Conservation (phyloP, 352 stramenopile genomes). For the Phytophthora chlamydospora region DNA sequence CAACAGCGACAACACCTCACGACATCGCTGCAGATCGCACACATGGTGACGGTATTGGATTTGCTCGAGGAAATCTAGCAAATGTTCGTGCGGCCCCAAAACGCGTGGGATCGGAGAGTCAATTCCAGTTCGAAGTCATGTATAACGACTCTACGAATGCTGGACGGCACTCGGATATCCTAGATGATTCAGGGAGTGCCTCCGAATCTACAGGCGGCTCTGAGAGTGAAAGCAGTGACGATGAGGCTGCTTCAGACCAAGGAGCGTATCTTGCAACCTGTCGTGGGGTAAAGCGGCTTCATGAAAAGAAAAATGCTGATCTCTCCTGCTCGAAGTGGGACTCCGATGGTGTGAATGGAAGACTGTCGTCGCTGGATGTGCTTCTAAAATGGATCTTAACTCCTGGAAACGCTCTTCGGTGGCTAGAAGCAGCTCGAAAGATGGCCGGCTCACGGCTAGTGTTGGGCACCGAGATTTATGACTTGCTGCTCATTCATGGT, state of each 20-base stretch:
- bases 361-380: slow-evolving; percentile 14
- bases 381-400: slow-evolving; percentile 16
- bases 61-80: too few species aligned
- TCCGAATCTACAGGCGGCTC: background rate
- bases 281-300: background rate
- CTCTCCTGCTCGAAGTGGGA: slow-evolving; percentile 13
- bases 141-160: too few species aligned
- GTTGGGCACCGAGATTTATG: slow-evolving; percentile 16
- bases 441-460: background rate
- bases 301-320: background rate
- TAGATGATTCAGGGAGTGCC: too few species aligned
- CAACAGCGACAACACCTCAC: background rate
- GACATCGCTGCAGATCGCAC: too few species aligned
- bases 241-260: background rate
- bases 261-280: background rate
- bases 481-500: slow-evolving; percentile 10
- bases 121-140: too few species aligned
- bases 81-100: too few species aligned
- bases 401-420: slow-evolving; percentile 18
- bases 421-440: slow-evolving; percentile 14
- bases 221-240: slow-evolving; percentile 2
- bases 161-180: too few species aligned
- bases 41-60: too few species aligned
- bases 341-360: slow-evolving; percentile 10
- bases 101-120: too few species aligned